Base-by-base conservation (phyloP, 1,284 basidiomycete species). In the Coniophora puteana region DNA sequence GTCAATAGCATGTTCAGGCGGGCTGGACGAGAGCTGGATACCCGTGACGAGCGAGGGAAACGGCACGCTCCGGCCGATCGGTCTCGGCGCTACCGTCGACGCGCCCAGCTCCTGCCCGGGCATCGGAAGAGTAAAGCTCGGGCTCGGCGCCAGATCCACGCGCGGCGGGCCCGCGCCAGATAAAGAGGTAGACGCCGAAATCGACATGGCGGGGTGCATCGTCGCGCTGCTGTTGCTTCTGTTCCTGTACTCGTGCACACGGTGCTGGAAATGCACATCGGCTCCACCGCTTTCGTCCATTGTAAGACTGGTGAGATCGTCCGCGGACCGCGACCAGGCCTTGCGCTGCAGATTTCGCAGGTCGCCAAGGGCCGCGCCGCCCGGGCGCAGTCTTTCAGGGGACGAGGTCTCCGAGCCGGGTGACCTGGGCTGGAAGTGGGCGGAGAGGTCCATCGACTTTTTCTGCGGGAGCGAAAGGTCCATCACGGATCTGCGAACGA, bases 251-350 rank as follows among this genome's bases (percentile, higher is more conserved):
- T 79, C 73, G 10, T 75, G 68, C 33, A 87, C 71, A 50, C 72
- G 76, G 43, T 77, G 73, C 35, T 82, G 76, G 46, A 86, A 78
- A 12, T 68, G 66, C 10, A 69, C 53, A 32, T 76, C 69, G 28
- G 72, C 63, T 6, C 74, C 71, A 13, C 72, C 63, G 36, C 68
- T 66, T 5, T 60, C 54, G 26, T 59, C 55, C n/a, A 71, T 58
- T 1, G 71, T 62, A 37, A 78, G 64, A 56, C 74, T 78, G 53
- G 74, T 72, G 33, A 90, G 71, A 56, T 90, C 87, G 52, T 89
- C 87, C 25, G 78, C 85, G 3, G 85, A 89, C 52, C 70, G 77
- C 11, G 85, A 88, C 86, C 86, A 89, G 10, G 71, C 75, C 58
- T 78, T 82, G 46, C 76, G 72, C 1, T 83, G 81, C 13, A 85